phyloP scores from a whole-genome alignment of 2,329 filamentous ascomycete genomes.

The Cryoendolithus antarcticus region DNA sequence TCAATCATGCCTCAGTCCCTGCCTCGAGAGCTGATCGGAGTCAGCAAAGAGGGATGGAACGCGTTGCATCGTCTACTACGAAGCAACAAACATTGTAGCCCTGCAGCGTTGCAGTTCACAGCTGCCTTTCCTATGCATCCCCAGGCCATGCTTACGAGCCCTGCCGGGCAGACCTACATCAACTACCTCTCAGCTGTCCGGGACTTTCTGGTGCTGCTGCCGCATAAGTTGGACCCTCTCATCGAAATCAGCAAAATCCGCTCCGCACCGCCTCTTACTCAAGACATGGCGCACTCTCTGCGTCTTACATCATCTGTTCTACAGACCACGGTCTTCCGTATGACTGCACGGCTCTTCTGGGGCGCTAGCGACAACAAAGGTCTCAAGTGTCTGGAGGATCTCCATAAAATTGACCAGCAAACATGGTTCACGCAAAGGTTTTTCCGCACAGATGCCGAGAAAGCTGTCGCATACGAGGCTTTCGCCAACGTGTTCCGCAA shows the following conservation, averaged over 20 bases:
- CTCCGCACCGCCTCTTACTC: constrained; percentile 43
- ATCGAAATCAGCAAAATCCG: constrained; percentile 16
- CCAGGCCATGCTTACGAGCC: constrained; percentile 29
- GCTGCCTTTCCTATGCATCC: constrained; percentile 37
- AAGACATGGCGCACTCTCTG: constrained; percentile 41
- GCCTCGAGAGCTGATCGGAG: constrained; percentile 26
- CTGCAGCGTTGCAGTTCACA: constrained; percentile 33
- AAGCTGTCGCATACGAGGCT: constrained; percentile 6
- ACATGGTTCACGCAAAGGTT: constrained; percentile 7
- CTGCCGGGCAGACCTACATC: constrained; percentile 3
- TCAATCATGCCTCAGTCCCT: constrained; percentile 27
- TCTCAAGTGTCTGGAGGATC: constrained; percentile 7
- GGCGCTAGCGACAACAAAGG: constrained; percentile 13
- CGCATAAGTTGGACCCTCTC: constrained; percentile 11
- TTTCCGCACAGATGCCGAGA: constrained; percentile 8
- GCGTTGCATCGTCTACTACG: constrained; percentile 35
- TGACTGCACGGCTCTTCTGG: constrained; percentile 35
- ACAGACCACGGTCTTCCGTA: constrained; percentile 43
- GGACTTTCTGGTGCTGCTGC: constrained; percentile 15
- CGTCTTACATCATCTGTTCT: constrained; percentile 39
- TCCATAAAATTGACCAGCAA: constrained; percentile 12
- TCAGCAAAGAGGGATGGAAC: constrained; percentile 18
- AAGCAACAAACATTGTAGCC: constrained; percentile 31
- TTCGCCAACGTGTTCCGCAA: constrained; percentile 5
- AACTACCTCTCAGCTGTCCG: constrained; percentile 6